Evolutionary conservation across 495 filamentous ascomycete species (phyloP).

Genomic region (Aspergillus incahuasiensis): DNA sequence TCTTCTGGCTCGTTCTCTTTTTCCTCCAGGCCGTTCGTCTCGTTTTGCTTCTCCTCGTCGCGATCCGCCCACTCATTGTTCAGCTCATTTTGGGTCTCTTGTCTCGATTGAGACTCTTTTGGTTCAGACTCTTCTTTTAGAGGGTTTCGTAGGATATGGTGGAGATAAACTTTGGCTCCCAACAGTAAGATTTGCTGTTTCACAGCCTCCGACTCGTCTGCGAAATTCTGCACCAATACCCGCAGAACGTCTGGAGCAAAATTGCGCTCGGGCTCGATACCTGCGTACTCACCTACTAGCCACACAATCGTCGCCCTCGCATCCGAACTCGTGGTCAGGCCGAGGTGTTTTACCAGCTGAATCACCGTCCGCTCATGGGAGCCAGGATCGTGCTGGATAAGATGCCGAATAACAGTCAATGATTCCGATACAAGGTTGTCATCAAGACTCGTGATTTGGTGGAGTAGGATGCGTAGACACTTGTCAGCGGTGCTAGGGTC

Average conservation of each 20-base stretch:
- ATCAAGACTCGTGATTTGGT: constrained; percentile 78
- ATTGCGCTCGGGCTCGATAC: constrained; percentile 70
- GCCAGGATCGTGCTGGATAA: constrained; percentile 85
- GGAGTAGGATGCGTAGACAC: constrained; percentile 75
- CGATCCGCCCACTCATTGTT: constrained; percentile 41
- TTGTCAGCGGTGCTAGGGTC: constrained; percentile 63
- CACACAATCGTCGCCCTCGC: constrained; percentile 93
- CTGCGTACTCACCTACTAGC: constrained; percentile 93
- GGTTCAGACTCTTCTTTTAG: constrained; percentile 22
- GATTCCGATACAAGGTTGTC: constrained; percentile 85
- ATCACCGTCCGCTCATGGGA: constrained; percentile 78
- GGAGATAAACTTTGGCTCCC: constrained; percentile 90
- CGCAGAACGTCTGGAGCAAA: constrained; percentile 90
- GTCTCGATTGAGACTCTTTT: constrained; percentile 12
- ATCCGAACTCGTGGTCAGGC: constrained; percentile 74
- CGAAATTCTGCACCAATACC: constrained; percentile 80
- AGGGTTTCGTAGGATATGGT: constrained; percentile 64
- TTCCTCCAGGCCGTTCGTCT: constrained; percentile 25
- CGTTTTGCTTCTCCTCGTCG: constrained; percentile 30
- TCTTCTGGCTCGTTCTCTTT: constrained; percentile 27
- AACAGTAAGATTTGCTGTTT: constrained; percentile 90
- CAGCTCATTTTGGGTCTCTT: constrained; percentile 19
- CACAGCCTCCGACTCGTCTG: constrained; percentile 74
- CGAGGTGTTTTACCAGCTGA: constrained; percentile 85
- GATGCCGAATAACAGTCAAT: constrained; percentile 86